These are phyloP conservation scores for Chlorella sp. DNA, from an alignment of 139 green algal genomes.

Conservation along the genomic window DNA sequence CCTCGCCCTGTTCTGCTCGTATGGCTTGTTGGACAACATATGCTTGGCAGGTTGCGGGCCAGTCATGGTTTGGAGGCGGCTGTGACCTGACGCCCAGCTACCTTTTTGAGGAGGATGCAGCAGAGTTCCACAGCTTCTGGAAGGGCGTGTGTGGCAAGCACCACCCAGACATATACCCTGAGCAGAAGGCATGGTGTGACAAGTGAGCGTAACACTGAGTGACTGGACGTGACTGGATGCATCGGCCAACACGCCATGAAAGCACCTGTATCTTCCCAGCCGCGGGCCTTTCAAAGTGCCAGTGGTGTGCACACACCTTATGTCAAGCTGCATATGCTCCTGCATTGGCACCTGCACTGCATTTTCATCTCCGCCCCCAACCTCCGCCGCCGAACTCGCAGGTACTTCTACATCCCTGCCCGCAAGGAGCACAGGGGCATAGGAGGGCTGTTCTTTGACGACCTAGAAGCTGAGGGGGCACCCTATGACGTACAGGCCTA, in stretches of 20 bases:
- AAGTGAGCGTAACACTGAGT: too few species aligned
- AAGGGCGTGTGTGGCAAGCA: constrained; percentile 75
- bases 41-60: constrained; percentile 51
- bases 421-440: constrained; percentile 89
- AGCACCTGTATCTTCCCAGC: too few species aligned
- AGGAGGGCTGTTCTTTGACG: constrained; percentile 98
- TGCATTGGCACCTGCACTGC: too few species aligned
- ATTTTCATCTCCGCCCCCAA: too few species aligned
- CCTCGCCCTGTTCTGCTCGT: too few species aligned
- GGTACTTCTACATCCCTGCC: constrained; percentile 95
- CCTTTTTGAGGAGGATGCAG: constrained; percentile 66
- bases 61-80: constrained; percentile 89
- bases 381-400: constrained; percentile 8
- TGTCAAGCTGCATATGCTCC: too few species aligned
- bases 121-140: constrained; percentile 83
- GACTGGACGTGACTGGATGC: too few species aligned
- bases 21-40: neutral
- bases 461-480: too few species aligned
- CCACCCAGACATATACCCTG: constrained; percentile 57
- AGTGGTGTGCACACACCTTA: too few species aligned
- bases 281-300: too few species aligned
- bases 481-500: too few species aligned
- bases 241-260: too few species aligned
- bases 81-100: constrained; percentile 94
- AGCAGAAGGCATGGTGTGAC: constrained; percentile 90